Base-by-base conservation (phyloP, 805 yeast genomes). In the Pichia phayaonensis region DNA sequence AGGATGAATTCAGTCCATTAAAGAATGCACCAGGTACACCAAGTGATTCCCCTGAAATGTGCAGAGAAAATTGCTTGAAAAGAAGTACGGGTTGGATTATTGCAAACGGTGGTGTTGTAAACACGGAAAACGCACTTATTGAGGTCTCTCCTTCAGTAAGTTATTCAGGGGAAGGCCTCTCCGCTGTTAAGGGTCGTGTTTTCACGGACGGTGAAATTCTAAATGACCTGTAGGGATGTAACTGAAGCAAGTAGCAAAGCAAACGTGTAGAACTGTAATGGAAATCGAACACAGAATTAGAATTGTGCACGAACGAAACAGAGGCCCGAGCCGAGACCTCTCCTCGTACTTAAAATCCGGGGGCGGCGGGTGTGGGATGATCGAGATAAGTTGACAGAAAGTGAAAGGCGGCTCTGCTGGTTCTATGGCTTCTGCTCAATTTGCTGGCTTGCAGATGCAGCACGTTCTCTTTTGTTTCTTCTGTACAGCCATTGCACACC, bases 1-100 rank as follows among this genome's bases (percentile, higher is more conserved):
- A 71, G 4, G 82, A 81, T 52, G 99, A 94, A 67, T 94, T 94
- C 63, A 84, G 96, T 20, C 99, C 99, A 3, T 77, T 94, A 67
- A 94, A 94, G 63, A 94, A 94, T 67, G 95, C 88, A 1, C 80
- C 84, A 15, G 95, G 90, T 21, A 76, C 95, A n/a, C 71, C 73
- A 22, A 81, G 79, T 61, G 97, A 92, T 68, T 84, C 88, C 46
- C 95, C 97, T 27, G 85, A 80, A 54, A 83, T 97, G 2, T 87
- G 96, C 56, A 77, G 83, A 53, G 65, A 61, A 4, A 84, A 84
- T 58, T 79, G 80, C 55, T 70, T 90, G 59, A 67, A 69, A 38
- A 75, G 90, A 62, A 82, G 90, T 31, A 81, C 88, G 18, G 70
- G 73, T 47, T 92, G 98, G 97, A 73, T 86, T 34, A 60, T 65